phyloP scores from a whole-genome alignment of 2,329 filamentous ascomycete genomes.

The Leptographium radiaticola region DNA sequence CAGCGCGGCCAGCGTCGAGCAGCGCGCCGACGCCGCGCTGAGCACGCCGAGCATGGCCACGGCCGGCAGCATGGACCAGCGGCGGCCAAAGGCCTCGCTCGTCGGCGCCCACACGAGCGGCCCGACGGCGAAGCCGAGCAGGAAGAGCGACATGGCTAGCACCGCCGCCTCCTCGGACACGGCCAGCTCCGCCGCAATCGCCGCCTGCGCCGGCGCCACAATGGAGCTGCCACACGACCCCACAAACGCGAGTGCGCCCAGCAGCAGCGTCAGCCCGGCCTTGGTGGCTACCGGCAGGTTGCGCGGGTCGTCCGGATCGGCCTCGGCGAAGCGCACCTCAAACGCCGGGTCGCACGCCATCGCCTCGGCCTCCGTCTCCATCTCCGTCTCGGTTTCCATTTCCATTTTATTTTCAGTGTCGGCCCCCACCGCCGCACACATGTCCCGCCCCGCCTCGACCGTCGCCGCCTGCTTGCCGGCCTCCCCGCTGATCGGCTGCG shows the following conservation, averaged over 20 bases:
- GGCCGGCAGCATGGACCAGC: slow-evolving; percentile 28
- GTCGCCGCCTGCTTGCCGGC: not conserved
- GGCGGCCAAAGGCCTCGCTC: slow-evolving; percentile 30
- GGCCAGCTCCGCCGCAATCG: slow-evolving; percentile 27
- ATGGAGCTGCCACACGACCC: slow-evolving; percentile 37
- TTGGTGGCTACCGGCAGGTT: slow-evolving; percentile 31
- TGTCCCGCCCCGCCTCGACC: not conserved
- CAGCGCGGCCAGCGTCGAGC: slow-evolving; percentile 39
- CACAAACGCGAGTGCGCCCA: slow-evolving; percentile 35
- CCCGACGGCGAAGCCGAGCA: slow-evolving; percentile 26
- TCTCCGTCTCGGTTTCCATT: not conserved
- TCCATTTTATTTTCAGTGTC: not conserved
- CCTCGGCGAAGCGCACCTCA: slow-evolving; percentile 9
- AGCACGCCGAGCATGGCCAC: slow-evolving; percentile 29
- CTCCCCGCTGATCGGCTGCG: too few species aligned
- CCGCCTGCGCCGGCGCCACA: slow-evolving; percentile 30
- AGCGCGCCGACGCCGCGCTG: slow-evolving; percentile 28
- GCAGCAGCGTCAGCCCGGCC: slow-evolving; percentile 31
- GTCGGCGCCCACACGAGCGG: slow-evolving; percentile 27
- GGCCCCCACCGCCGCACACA: not conserved
- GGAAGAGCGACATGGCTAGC: slow-evolving; percentile 31
- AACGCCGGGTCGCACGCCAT: slow-evolving; percentile 4
- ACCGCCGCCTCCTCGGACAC: slow-evolving; percentile 30
- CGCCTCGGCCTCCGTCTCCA: not conserved
- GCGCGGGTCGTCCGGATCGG: slow-evolving; percentile 30